These are phyloP conservation scores for Metarhizium anisopliae DNA, from an alignment of 2,329 filamentous ascomycete species.

Conservation along the genomic window DNA sequence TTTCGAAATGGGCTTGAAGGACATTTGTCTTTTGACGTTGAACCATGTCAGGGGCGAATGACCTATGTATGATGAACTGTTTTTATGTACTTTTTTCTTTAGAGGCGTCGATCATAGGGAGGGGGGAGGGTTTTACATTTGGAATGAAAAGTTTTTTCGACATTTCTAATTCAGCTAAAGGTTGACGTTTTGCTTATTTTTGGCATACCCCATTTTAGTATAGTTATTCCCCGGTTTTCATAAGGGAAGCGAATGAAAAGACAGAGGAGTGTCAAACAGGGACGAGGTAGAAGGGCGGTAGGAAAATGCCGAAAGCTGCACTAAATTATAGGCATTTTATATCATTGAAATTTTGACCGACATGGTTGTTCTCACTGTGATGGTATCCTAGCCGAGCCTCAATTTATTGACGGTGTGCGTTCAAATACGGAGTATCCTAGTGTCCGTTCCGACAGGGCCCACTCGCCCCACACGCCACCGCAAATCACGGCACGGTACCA, in stretches of 20 bases:
- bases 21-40: background rate
- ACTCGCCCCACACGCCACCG: background rate
- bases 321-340: too few relatives aligned
- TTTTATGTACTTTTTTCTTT: background rate
- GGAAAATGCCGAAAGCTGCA: too few relatives aligned
- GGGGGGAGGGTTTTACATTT: background rate
- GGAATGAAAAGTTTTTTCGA: constrained; percentile 1
- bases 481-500: too few relatives aligned
- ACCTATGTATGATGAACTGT: background rate
- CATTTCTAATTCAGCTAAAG: background rate
- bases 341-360: too few relatives aligned
- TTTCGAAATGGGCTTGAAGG: constrained; percentile 27
- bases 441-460: too few relatives aligned
- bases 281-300: background rate
- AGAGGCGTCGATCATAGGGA: constrained; percentile 2
- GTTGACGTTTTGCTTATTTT: background rate
- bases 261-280: background rate
- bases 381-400: too few relatives aligned
- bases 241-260: background rate
- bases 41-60: background rate
- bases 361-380: too few relatives aligned
- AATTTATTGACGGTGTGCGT: too few relatives aligned
- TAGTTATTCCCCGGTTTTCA: background rate
- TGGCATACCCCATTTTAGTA: background rate
- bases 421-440: too few relatives aligned